Conservation (phyloP, 805 yeast genomes). For the Yarrowia hollandica region DNA sequence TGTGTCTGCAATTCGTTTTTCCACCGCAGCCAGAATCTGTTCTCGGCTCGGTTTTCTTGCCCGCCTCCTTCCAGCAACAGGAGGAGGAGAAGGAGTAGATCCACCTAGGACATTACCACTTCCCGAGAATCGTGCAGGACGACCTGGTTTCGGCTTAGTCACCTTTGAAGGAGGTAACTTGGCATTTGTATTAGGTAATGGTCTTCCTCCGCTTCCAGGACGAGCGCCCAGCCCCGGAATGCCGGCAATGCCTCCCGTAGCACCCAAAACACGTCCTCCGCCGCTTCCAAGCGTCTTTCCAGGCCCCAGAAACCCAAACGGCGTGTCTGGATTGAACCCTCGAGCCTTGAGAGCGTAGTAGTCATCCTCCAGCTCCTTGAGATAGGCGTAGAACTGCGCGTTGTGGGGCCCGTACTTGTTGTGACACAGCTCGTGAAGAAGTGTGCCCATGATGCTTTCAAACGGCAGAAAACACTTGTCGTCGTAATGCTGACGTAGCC, state of each 20-base stretch:
- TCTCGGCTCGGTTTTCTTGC: slow-evolving; percentile 43
- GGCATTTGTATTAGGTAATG: background rate
- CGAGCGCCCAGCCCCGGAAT: slow-evolving; percentile 2
- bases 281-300: slow-evolving; percentile 2
- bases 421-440: slow-evolving; percentile 87
- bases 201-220: background rate
- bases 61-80: slow-evolving; percentile 39
- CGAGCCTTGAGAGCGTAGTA: slow-evolving; percentile 45
- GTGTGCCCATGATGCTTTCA: slow-evolving; percentile 68
- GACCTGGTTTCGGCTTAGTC: background rate
- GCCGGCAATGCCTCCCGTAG: slow-evolving; percentile 1
- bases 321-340: slow-evolving; percentile 39
- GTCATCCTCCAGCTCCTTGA: slow-evolving; percentile 63
- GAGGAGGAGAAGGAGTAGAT: slow-evolving; percentile 10
- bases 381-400: slow-evolving; percentile 59
- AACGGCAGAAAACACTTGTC: slow-evolving; percentile 57
- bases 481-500: slow-evolving; percentile 64
- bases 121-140: background rate
- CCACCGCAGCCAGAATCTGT: slow-evolving; percentile 60
- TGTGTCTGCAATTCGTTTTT: slow-evolving; percentile 46
- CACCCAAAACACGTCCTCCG: background rate
- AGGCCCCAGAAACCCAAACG: background rate
- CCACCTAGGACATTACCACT: background rate
- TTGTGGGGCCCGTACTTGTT: slow-evolving; percentile 81
- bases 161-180: background rate